Percentiles rank a stretch among this genome's conserved stretches.
phyloP scores from a whole-genome alignment of 2,329 filamentous ascomycete genomes.

The Magnaporthiopsis rhizophila region DNA sequence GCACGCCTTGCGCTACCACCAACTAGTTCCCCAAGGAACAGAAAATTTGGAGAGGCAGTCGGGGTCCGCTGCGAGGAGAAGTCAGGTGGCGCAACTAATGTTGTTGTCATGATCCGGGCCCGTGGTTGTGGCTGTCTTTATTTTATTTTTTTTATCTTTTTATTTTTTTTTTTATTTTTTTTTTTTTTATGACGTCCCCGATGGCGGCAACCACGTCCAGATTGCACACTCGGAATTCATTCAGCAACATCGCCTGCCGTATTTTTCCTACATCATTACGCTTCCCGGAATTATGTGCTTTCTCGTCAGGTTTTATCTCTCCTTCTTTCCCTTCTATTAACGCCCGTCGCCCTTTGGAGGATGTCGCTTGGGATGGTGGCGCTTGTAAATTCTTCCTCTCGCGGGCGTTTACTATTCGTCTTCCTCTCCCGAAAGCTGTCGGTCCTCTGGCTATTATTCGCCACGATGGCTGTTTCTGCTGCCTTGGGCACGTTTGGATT shows the following conservation, averaged over 20 bases:
- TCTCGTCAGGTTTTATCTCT: background rate
- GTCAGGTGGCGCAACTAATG: too few species aligned
- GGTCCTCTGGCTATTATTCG: background rate
- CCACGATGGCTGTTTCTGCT: background rate
- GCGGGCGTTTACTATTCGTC: background rate
- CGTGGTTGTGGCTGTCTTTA: background rate
- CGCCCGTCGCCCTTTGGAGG: background rate
- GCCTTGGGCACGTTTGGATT: background rate
- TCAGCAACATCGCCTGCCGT: background rate
- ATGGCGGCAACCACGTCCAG: background rate
- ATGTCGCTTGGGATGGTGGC: background rate
- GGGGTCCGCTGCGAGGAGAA: background rate
- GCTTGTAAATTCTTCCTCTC: background rate
- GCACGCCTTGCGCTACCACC: background rate
- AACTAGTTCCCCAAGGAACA: background rate
- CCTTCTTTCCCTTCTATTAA: background rate
- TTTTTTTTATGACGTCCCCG: background rate
- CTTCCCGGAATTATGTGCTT: background rate
- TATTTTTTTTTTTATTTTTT: background rate
- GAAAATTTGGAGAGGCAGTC: background rate
- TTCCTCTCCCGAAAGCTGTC: background rate
- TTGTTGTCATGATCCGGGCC: background rate
- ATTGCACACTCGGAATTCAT: background rate
- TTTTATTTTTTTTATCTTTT: background rate
- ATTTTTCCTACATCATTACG: background rate